Percentiles rank a stretch among this genome's conserved stretches.
These are phyloP conservation scores for Phanerochaete carnosa DNA, from an alignment of 768 basidiomycete species.

Conservation along the genomic window DNA sequence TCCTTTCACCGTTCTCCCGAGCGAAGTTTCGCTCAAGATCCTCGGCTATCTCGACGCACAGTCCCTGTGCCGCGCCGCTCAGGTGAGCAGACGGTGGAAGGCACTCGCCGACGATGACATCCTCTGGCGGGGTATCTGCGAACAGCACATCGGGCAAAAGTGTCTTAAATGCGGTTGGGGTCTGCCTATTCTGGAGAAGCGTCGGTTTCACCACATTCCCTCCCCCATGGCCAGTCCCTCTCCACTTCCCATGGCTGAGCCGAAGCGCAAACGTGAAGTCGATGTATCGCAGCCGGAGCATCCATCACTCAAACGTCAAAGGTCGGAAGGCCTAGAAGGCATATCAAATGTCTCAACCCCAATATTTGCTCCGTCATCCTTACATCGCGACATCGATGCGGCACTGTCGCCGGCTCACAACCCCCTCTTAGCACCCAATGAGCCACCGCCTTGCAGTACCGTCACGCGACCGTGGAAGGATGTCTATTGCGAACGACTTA, in stretches of 20 bases:
- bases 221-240: slow-evolving; percentile 26
- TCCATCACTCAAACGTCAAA: slow-evolving; percentile 51
- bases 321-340: slow-evolving; percentile 27
- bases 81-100: slow-evolving; percentile 85
- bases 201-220: slow-evolving; percentile 43
- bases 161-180: slow-evolving; percentile 98
- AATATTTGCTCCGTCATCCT: neutral
- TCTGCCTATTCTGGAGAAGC: slow-evolving; percentile 83
- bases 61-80: slow-evolving; percentile 90
- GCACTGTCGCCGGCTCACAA: slow-evolving; percentile 16
- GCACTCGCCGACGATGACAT: slow-evolving; percentile 90
- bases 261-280: slow-evolving; percentile 36
- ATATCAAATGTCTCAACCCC: neutral
- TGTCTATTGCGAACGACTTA: slow-evolving; percentile 96
- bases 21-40: slow-evolving; percentile 84
- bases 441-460: slow-evolving; percentile 21
- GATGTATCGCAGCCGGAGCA: slow-evolving; percentile 21
- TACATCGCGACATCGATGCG: neutral
- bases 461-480: slow-evolving; percentile 95
- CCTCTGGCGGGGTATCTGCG: slow-evolving; percentile 94
- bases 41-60: slow-evolving; percentile 89
- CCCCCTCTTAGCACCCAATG: slow-evolving; percentile 22
- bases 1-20: slow-evolving; percentile 86
- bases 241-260: slow-evolving; percentile 19
- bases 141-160: slow-evolving; percentile 97